Base-by-base conservation (phyloP, 352 stramenopile genomes). In the Pythium aphanidermatum region DNA sequence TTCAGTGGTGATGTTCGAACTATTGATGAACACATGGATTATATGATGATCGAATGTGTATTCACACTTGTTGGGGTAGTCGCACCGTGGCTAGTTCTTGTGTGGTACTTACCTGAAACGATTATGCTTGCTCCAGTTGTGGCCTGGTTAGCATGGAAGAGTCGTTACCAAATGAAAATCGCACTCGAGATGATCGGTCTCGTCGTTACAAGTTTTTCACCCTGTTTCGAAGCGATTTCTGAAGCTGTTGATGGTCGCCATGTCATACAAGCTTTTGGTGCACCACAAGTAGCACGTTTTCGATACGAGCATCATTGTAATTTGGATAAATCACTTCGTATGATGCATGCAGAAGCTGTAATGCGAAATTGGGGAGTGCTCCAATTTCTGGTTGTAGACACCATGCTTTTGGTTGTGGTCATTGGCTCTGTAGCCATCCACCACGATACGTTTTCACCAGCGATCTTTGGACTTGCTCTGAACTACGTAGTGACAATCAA, bases 51-150 rank as follows among this genome's bases (percentile, higher is more conserved):
- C 3, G 23, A 27, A 16, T 16, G 11, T 20, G 29, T 34, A 0
- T 19, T 37, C 17, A 23, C 25, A 2, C 10, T 52, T n/a, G 7
- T 27, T 13, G 44, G 44, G 24, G 21, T 27, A 6, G 4, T 41
- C 8, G 10, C 23, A 65, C 86, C 46, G 9, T 68, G 3, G 27
- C 25, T 41, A 21, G 31, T 45, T 10, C 39, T 45, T 9, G 30
- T 24, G 21, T 25, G 24, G 2, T 12, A 47, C 74, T 49, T 50
- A 33, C 86, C 23, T 62, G 62, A 39, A 68, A 91, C 50, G 32
- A 37, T 89, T 2, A 43, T 84, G 19, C 52, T 91, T 21, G 36
- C 83, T 23, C 79, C 79, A 19, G 56, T 92, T 76, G 4, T 92
- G 90, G 49, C 71, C 77, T 32, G 28, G 26, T 28, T 66, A 4